Percentiles rank a stretch among this genome's conserved stretches.
These are phyloP conservation scores for Leccinum fallax DNA, from an alignment of 1,284 basidiomycete species.

Conservation along the genomic window DNA sequence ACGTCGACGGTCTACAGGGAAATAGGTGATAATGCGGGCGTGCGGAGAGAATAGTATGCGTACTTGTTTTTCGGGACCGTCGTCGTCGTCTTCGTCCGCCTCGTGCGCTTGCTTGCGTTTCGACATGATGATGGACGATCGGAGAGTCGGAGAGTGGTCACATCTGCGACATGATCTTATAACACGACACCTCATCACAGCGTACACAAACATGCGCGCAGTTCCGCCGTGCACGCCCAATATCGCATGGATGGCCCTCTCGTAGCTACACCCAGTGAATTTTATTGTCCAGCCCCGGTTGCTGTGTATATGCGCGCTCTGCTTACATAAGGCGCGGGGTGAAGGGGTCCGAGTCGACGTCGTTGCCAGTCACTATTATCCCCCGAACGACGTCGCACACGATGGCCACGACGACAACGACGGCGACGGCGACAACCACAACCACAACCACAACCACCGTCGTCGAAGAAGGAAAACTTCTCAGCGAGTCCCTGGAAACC, in stretches of 20 bases:
- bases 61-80: too few species aligned
- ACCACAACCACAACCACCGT: slow-evolving; percentile 13
- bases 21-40: too few species aligned
- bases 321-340: slow-evolving; percentile 26
- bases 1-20: slow-evolving; percentile 61
- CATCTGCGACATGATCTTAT: too few species aligned
- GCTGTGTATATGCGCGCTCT: not conserved
- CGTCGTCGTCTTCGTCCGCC: too few species aligned
- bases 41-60: too few species aligned
- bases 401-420: slow-evolving; percentile 25
- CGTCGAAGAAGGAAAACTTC: slow-evolving; percentile 75
- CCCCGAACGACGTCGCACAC: too few species aligned
- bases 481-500: slow-evolving; percentile 80
- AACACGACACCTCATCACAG: too few species aligned
- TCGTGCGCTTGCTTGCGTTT: slow-evolving; percentile 26
- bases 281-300: not conserved
- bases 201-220: too few species aligned
- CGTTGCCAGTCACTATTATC: too few species aligned
- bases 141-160: not conserved
- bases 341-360: slow-evolving; percentile 6
- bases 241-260: too few species aligned
- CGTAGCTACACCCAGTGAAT: too few species aligned
- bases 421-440: slow-evolving; percentile 4
- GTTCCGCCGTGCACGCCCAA: too few species aligned
- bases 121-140: slow-evolving; percentile 19